These are phyloP conservation scores for Glycine soja DNA, from an alignment of 306 rosid species.

Conservation along the genomic window DNA sequence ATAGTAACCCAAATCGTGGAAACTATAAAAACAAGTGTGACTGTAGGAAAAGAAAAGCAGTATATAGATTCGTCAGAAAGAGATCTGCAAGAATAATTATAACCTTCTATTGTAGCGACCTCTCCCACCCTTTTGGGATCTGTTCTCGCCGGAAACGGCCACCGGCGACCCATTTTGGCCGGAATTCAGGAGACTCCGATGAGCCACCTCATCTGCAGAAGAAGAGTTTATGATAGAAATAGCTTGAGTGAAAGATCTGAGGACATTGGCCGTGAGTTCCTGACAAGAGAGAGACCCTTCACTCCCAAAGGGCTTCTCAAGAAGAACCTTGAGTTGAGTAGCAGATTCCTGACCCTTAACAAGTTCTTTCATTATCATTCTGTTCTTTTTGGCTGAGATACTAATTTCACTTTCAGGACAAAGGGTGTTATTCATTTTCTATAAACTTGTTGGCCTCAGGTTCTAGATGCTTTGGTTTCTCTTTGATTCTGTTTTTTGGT, in stretches of 20 bases:
- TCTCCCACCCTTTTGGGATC: conserved; percentile 53
- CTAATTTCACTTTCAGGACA: conserved; percentile 21
- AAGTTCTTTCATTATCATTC: conserved; percentile 45
- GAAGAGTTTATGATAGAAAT: conserved; percentile 50
- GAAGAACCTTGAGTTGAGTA: conserved; percentile 53
- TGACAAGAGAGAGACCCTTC: conserved; percentile 38
- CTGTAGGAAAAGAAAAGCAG: neutral
- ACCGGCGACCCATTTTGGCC: neutral
- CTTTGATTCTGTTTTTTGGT: neutral
- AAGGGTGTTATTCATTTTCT: neutral
- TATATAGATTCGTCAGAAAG: neutral
- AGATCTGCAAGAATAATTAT: neutral
- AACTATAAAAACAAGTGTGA: neutral
- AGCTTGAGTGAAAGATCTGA: conserved; percentile 46
- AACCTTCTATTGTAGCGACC: conserved; percentile 80
- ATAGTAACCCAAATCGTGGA: neutral
- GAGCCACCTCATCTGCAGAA: neutral
- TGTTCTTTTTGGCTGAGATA: conserved; percentile 14
- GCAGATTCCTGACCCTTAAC: conserved; percentile 55
- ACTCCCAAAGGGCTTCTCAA: conserved; percentile 39
- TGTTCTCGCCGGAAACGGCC: conserved; percentile 50
- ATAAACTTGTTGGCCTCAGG: neutral
- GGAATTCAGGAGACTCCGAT: neutral
- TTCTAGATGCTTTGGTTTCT: neutral
- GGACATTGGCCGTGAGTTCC: conserved; percentile 50